These are phyloP conservation scores for Emericellopsis atlantica DNA, from an alignment of 2,329 filamentous ascomycete genomes.

Conservation along the genomic window DNA sequence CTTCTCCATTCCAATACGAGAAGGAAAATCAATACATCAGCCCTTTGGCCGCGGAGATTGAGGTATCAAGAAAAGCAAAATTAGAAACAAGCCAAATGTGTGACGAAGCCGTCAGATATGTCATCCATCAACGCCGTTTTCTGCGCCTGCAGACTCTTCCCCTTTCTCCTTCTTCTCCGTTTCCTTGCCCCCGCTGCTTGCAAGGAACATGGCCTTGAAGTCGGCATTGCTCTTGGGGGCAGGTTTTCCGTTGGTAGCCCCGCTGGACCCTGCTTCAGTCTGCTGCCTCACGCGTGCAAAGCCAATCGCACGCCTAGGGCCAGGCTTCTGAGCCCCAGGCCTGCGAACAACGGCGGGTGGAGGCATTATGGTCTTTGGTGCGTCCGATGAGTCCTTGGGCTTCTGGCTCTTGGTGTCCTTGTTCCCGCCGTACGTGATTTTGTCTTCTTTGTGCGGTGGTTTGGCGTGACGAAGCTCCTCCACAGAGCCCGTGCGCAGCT, in stretches of 20 bases:
- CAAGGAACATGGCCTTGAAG: constrained; percentile 40
- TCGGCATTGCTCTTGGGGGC: constrained; percentile 41
- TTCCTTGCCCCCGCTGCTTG: constrained; percentile 7
- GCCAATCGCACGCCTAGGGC: constrained; percentile 28
- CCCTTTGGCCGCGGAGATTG: too few species aligned
- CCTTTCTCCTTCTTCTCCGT: not conserved
- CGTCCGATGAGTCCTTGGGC: constrained; percentile 6
- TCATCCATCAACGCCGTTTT: not conserved
- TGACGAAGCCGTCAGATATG: not conserved
- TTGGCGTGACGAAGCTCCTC: constrained; percentile 42
- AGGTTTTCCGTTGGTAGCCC: constrained; percentile 9
- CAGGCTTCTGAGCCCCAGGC: constrained; percentile 24
- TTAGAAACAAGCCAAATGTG: too few species aligned
- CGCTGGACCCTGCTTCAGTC: not conserved
- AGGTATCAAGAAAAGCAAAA: too few species aligned
- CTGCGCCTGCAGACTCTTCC: not conserved
- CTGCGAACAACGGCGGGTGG: constrained; percentile 29
- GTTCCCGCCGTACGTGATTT: constrained; percentile 4
- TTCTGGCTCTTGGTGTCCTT: constrained; percentile 7
- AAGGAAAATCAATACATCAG: too few species aligned
- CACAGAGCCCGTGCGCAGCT: constrained; percentile 39
- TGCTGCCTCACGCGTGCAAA: constrained; percentile 13
- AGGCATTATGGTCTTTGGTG: constrained; percentile 23
- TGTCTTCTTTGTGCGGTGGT: constrained; percentile 15
- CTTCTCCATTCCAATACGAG: too few species aligned